Base-by-base conservation (phyloP, 352 stramenopile genomes). In the Phytophthora melonis region DNA sequence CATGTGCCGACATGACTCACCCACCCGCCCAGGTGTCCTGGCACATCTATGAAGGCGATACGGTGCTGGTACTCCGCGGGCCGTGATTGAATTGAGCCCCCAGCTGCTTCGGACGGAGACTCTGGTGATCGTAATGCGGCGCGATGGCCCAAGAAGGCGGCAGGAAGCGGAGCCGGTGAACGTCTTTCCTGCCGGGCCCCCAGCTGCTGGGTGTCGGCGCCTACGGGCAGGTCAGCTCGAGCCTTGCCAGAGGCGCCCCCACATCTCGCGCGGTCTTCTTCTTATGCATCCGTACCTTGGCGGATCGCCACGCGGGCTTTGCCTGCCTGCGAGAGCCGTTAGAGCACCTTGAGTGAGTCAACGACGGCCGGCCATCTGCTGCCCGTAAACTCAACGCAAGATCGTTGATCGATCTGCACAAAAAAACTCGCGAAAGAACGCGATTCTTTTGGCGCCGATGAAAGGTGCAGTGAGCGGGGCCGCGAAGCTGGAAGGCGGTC, bases 361-460 rank as follows among this genome's bases (percentile, higher is more conserved):
- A 43, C 13, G 36, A 45, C 36, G 36, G 14, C 10, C 13, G 36
- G 14, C 36, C 36, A 45, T 45, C 49, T 49, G 62, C 54, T 72
- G 57, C 68, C 54, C 39, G 66, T 73, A 58, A 72, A 73, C 66
- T 25, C 36, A 47, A 10, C 16, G 14, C 14, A 16, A 9, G 43
- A 50, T 50, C 43, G 43, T 50, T 45, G 13, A 45, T 64, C 54
- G 11, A 45, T 64, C 54, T 65, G 54, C 66, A 32, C 61, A 63
- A 69, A 73, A 50, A 50, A 50, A 50, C 43, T 50, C 43, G 43
- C 43, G 43, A 50, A 50, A 74, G 30, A 69, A 69, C 23, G 27
- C 39, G 53, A 60, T 66, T 73, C 56, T 70, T 75, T 75, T 67
- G 62, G 68, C 68, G 68, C n/a, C 55, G 62, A 71, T 56, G 62